Evolutionary conservation across 306 rosid genomes (phyloP).

Genomic region (Castanea mollissima): DNA sequence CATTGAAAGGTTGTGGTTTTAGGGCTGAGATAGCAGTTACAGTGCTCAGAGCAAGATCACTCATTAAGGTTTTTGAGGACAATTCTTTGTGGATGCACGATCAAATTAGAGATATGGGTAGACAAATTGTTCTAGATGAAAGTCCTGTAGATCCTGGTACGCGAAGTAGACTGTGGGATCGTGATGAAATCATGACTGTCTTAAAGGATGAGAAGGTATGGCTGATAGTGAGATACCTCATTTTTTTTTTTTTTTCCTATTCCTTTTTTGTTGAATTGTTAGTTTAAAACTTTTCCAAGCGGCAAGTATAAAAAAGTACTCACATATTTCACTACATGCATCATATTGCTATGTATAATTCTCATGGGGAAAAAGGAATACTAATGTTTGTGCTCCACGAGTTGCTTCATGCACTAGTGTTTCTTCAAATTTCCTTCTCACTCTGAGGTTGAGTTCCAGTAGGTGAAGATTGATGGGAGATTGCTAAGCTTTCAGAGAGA

Average conservation of each 20-base stretch:
- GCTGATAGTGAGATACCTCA: background rate
- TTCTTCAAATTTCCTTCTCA: background rate
- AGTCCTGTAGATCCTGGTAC: constrained; percentile 28
- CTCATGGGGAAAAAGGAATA: background rate
- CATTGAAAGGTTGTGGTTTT: constrained; percentile 57
- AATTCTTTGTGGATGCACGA: constrained; percentile 60
- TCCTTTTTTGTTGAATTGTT: background rate
- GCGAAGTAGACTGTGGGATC: constrained; percentile 68
- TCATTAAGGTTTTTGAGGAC: constrained; percentile 42
- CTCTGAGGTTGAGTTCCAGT: background rate
- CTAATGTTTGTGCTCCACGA: background rate
- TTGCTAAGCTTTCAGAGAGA: background rate
- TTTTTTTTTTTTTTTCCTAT: background rate
- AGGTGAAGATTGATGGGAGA: background rate
- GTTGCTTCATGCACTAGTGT: background rate
- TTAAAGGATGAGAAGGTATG: constrained; percentile 42
- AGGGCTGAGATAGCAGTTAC: constrained; percentile 41
- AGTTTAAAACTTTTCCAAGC: background rate
- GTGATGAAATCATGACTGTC: constrained; percentile 40
- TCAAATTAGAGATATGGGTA: constrained; percentile 69
- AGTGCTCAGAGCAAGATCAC: constrained; percentile 40
- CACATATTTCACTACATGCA: no score
- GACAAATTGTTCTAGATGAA: constrained; percentile 51
- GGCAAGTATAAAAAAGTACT: background rate
- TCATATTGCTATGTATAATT: no score